Evolutionary conservation across 495 filamentous ascomycete species (phyloP), one percentile per base, ranked within the genome.

Genomic region (Polyplosphaeria fusca): DNA sequence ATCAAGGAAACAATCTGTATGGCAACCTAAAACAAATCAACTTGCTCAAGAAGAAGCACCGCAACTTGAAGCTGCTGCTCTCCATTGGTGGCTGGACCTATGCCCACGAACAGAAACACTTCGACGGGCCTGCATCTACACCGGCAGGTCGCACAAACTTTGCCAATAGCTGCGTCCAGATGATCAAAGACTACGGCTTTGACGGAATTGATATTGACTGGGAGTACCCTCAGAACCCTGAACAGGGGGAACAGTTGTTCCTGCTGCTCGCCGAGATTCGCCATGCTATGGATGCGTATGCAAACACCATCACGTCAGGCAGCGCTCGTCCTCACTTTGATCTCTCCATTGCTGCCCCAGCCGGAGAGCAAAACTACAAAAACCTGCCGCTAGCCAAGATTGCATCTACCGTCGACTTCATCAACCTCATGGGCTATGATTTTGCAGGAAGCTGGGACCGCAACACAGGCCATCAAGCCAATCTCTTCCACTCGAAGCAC

Each of bases 61-160:
- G 93, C 49, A 85, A 94, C 68, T 75, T 98, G 41, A 96, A 97
- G 72, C 79, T 95, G 4, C 78, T 97, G 9, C 82, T 99, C 12
- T 94, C 88, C 42, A 93, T 99, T 60, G 93, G 93, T 55, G 93
- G 93, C 25, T 97, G 94, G 93, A 95, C 91, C 0, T 97, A 96
- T 70, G 88, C 87, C 20, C 23, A 65, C 40, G 37, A 39, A n/a
- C 3, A 30, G 47, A 71, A 81, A 67, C 94, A 96, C 71, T 96
- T 99, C 68, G 77, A 81, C 18, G 77, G 77, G 35, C 88, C 91
- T 0, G 82, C 87, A 3, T 84, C 82, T 1, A 86, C 82, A 0
- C 73, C 76, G 0, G 67, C 73, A n/a, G 87, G 81, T 20, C 78
- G 81, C 32, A 71, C 73, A n/a, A 78, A 51, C 1, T 94, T 95